Evolutionary conservation across 768 basidiomycete genomes (phyloP), one percentile per base, ranked within the genome.

Genomic region (Coprinopsis marcescibilis): DNA sequence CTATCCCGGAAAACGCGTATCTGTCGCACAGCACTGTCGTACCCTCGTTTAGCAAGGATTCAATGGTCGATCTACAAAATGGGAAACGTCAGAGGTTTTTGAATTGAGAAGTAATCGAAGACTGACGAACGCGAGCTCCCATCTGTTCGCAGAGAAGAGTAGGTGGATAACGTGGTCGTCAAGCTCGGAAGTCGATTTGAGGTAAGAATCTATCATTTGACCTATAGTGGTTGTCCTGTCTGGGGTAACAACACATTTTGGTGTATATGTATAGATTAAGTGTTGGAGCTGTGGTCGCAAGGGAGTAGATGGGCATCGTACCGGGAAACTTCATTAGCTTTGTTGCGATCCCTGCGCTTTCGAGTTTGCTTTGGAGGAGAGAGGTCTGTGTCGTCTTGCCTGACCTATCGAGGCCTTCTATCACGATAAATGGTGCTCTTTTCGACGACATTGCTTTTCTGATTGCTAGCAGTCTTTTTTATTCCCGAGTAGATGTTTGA

Each of bases 1-100:
- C 93, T 53, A 93, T 84, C 0, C 95, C 95, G 2, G 94, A 98
- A 66, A 97, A 98, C 1, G 93, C 89, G 61, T 98, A 99, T 34
- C 96, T 77, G 62, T 98, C 95, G 57, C 89, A 91, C 36, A 99
- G 65, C 58, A 99, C 70, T 0, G 79, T 77, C 3, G 80, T 85
- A 0, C 92, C 91, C 0, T 69, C 58, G 0, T 62, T 62, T 2
- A 96, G 71, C 19, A 78, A 66, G 4, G 65, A 57, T 47, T 78
- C 69, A 42, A 97, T 91, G 0, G 70, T 70, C 2, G 81, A 63
- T 20, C 88, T 85, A 11, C 17, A 3, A 8, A 14, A 8, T 27
- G 13, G 27, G 36, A 17, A 33, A n/a, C 39, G 38, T n/a, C 12
- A 4, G 3, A 25, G 20, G 29, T n/a, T 10, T 20, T 12, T 34